phyloP scores from a whole-genome alignment of 2,329 filamentous ascomycete genomes.

The Colletotrichum falcatum region DNA sequence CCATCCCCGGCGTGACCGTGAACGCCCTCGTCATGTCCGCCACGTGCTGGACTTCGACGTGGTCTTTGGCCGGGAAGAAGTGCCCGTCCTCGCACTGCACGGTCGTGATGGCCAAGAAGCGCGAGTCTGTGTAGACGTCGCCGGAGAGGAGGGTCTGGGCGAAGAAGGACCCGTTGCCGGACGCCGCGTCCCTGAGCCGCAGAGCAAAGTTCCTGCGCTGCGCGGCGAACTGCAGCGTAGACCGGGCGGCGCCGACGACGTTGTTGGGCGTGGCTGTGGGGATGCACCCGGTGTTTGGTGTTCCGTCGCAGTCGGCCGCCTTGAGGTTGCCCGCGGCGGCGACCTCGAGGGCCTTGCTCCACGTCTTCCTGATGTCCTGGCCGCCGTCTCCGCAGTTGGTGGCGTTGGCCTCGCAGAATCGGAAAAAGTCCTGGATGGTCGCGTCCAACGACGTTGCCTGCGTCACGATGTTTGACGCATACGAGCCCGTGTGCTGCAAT shows the following conservation, averaged over 20 bases:
- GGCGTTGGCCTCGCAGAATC: conserved; percentile 28
- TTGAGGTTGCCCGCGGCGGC: conserved; percentile 20
- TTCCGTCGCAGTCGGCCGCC: conserved; percentile 31
- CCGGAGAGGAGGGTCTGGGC: background rate
- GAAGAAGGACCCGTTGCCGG: conserved; percentile 27
- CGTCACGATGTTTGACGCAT: conserved; percentile 32
- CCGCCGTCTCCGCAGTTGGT: conserved; percentile 22
- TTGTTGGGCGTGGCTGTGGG: conserved; percentile 20
- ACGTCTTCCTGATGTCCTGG: conserved; percentile 22
- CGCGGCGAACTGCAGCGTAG: conserved; percentile 8
- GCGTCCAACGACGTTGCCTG: conserved; percentile 35
- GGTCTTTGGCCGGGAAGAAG: conserved; percentile 30
- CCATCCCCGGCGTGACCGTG: conserved; percentile 29
- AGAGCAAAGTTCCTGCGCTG: background rate
- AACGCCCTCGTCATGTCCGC: conserved; percentile 30
- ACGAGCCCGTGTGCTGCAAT: conserved; percentile 31
- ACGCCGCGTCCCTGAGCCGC: background rate
- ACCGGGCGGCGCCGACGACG: conserved; percentile 26
- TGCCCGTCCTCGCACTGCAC: conserved; percentile 35
- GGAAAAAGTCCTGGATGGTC: conserved; percentile 34
- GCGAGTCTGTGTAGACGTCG: conserved; percentile 11
- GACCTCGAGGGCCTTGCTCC: conserved; percentile 28
- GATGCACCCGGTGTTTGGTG: conserved; percentile 19
- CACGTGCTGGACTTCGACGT: conserved; percentile 22
- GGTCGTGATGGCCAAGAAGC: conserved; percentile 15